phyloP scores from a whole-genome alignment of 306 rosid species.

The Gastrolobium villosum region DNA sequence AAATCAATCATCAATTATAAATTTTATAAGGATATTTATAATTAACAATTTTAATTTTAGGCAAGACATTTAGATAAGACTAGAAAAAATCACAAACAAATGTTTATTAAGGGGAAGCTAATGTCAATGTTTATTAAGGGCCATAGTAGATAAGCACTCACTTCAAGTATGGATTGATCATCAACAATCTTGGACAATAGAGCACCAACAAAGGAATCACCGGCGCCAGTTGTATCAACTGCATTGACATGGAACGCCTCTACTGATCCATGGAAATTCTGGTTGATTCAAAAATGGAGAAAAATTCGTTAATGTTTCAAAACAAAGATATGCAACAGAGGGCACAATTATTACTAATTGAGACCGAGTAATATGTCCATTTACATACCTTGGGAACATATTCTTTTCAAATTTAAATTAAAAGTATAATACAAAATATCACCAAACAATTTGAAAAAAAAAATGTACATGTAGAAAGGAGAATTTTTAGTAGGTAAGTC shows the following conservation, averaged over 20 bases:
- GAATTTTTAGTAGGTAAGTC: background rate
- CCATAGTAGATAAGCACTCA: constrained; percentile 35
- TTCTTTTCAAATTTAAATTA: background rate
- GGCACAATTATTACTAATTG: background rate
- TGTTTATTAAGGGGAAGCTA: too few relatives aligned
- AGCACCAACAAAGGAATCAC: constrained; percentile 86
- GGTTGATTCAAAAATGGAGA: constrained; percentile 15
- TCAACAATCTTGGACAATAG: constrained; percentile 76
- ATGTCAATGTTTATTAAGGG: too few relatives aligned
- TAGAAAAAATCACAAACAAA: background rate
- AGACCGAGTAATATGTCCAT: background rate
- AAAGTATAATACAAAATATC: background rate
- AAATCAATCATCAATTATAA: constrained; percentile 17
- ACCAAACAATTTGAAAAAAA: background rate
- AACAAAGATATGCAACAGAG: background rate
- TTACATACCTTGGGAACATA: background rate
- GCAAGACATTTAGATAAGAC: background rate
- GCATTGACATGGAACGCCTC: constrained; percentile 69
- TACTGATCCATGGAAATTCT: constrained; percentile 77
- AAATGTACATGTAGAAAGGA: background rate
- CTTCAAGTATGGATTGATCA: constrained; percentile 78
- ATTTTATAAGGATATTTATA: background rate
- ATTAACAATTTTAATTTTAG: too few relatives aligned
- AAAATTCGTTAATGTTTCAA: constrained; percentile 17
- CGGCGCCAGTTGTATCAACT: constrained; percentile 89